These are phyloP conservation scores for Cryptosporidium sp. DNA, from an alignment of 169 alveolate species.

Conservation along the genomic window DNA sequence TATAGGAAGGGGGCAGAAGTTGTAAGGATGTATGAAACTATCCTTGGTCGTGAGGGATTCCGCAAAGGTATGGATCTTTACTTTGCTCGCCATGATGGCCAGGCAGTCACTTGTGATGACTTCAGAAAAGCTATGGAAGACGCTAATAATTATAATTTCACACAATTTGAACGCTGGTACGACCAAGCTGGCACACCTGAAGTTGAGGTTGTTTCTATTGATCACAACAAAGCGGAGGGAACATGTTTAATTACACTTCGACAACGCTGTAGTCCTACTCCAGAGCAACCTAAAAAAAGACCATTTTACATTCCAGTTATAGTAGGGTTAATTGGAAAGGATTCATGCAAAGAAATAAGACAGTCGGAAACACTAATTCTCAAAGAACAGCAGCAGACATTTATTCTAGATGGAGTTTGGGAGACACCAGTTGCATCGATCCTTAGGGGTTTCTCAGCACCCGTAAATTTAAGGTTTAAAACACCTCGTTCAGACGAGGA, in stretches of 20 bases:
- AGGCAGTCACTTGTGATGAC: constrained; percentile 95
- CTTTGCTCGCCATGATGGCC: constrained; percentile 90
- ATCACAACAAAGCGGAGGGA: constrained; percentile 71
- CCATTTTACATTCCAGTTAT: constrained; percentile 91
- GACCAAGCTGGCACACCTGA: constrained; percentile 86
- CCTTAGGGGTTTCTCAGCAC: constrained; percentile 92
- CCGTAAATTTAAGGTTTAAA: constrained; percentile 86
- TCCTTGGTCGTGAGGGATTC: constrained; percentile 92
- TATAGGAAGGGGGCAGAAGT: constrained; percentile 95
- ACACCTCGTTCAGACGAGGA: constrained; percentile 86
- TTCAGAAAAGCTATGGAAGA: constrained; percentile 92
- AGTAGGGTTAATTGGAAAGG: constrained; percentile 86
- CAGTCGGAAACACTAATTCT: constrained; percentile 80
- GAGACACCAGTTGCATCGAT: constrained; percentile 89
- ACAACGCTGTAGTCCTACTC: constrained; percentile 89
- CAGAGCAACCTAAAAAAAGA: constrained; percentile 87
- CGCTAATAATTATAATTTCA: constrained; percentile 85
- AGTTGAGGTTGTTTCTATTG: constrained; percentile 72
- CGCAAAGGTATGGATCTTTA: constrained; percentile 92
- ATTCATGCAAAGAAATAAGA: constrained; percentile 81
- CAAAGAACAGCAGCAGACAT: constrained; percentile 84
- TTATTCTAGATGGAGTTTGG: constrained; percentile 80
- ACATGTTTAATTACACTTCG: constrained; percentile 82
- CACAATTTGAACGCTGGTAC: constrained; percentile 92
- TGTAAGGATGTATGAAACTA: constrained; percentile 93